Conservation (phyloP, 2,329 filamentous ascomycete genomes). For the Hypoxylon sp. region DNA sequence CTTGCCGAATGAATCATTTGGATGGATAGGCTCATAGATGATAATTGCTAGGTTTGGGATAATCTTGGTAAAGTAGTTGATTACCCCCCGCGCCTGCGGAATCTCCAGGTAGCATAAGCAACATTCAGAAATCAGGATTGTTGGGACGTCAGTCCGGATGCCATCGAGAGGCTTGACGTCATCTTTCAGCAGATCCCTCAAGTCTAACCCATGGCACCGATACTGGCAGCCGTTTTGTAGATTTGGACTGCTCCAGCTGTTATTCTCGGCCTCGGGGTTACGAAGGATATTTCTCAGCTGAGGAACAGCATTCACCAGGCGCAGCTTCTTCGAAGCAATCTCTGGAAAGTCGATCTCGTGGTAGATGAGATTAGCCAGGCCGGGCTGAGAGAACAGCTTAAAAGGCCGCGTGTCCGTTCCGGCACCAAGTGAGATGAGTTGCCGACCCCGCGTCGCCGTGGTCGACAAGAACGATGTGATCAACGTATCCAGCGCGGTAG, state of each 20-base stretch:
- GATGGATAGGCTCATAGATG: conserved; percentile 89
- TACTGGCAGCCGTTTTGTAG: conserved; percentile 59
- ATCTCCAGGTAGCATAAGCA: conserved; percentile 89
- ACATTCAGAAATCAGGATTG: conserved; percentile 91
- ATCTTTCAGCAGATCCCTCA: conserved; percentile 67
- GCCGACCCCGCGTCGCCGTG: conserved; percentile 59
- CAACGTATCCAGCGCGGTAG: conserved; percentile 82
- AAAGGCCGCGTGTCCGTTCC: conserved; percentile 94
- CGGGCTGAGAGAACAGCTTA: conserved; percentile 69
- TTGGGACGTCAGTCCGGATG: conserved; percentile 72
- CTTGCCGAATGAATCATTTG: conserved; percentile 85
- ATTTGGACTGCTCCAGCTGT: conserved; percentile 57
- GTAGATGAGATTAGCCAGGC: conserved; percentile 69
- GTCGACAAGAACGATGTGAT: conserved; percentile 75
- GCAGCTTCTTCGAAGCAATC: conserved; percentile 76
- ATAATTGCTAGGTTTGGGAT: conserved; percentile 68
- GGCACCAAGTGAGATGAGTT: conserved; percentile 92
- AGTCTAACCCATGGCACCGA: conserved; percentile 74
- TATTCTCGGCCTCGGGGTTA: conserved; percentile 47
- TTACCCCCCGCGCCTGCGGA: conserved; percentile 70
- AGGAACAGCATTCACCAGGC: conserved; percentile 61
- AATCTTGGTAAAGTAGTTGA: conserved; percentile 71
- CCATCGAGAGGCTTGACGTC: conserved; percentile 53
- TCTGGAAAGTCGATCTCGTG: conserved; percentile 92
- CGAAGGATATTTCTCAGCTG: conserved; percentile 55